Evolutionary conservation across 441 rosid genomes (phyloP).

Genomic region (Erodium moschatum): DNA sequence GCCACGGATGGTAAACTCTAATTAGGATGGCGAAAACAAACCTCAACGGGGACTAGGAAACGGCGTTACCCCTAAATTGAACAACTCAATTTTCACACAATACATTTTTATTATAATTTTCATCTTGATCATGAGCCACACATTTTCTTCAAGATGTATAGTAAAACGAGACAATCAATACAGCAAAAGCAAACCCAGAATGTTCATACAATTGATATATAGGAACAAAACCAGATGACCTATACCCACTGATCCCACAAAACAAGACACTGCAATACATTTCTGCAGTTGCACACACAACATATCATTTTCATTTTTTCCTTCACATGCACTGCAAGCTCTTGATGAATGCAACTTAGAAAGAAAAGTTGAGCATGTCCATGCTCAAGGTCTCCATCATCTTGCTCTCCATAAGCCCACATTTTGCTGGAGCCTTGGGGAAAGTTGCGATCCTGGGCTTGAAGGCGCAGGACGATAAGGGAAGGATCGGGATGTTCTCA

Average conservation of each 20-base stretch:
- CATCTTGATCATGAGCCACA: background rate
- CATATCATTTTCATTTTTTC: background rate
- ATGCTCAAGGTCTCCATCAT: conserved; percentile 69
- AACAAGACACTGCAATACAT: too few relatives aligned
- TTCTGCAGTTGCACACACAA: background rate
- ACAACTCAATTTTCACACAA: background rate
- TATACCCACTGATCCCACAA: too few relatives aligned
- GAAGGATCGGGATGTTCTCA: conserved; percentile 45
- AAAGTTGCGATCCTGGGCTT: conserved; percentile 27
- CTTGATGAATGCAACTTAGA: conserved; percentile 21
- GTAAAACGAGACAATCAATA: background rate
- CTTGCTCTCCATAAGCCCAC: conserved; percentile 50
- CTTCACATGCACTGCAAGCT: background rate
- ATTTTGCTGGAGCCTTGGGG: conserved; percentile 26
- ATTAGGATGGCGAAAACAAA: too few relatives aligned
- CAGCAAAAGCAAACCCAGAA: background rate
- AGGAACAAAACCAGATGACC: background rate
- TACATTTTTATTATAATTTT: background rate
- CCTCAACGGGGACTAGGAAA: too few relatives aligned
- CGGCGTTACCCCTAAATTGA: too few relatives aligned
- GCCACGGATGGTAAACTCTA: too few relatives aligned
- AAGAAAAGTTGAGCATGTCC: conserved; percentile 56
- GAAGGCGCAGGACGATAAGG: conserved; percentile 29
- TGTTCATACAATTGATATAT: background rate
- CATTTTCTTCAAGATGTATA: background rate